Evolutionary conservation across 1,284 basidiomycete species (phyloP).

Genomic region (Acaromyces ingoldii): DNA sequence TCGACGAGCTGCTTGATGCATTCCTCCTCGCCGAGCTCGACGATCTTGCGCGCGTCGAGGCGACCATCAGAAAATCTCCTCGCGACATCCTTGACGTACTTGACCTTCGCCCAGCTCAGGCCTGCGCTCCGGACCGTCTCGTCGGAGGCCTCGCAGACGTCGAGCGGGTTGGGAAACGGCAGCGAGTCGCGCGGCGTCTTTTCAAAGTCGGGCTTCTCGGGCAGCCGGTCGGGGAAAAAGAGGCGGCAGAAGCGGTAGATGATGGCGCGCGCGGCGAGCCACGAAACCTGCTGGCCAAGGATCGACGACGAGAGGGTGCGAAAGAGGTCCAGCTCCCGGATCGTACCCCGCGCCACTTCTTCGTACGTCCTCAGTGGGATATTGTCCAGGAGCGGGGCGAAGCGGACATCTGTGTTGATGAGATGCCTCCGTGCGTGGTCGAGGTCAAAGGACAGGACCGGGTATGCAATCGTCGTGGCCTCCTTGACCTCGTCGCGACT

Average conservation of each 20-base stretch:
- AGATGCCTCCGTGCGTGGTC: slow-evolving; percentile 70
- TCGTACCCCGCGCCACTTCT: slow-evolving; percentile 55
- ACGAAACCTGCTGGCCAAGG: slow-evolving; percentile 82
- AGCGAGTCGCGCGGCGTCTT: slow-evolving; percentile 33
- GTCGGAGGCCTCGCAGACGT: slow-evolving; percentile 33
- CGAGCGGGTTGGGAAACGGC: slow-evolving; percentile 41
- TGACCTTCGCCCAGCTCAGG: slow-evolving; percentile 42
- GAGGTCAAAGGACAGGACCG: slow-evolving; percentile 65
- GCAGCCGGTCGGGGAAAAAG: slow-evolving; percentile 30
- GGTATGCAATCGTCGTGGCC: slow-evolving; percentile 26
- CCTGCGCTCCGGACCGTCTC: slow-evolving; percentile 36
- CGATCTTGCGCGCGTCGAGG: slow-evolving; percentile 36
- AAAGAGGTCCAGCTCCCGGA: slow-evolving; percentile 48
- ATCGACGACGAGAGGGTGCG: slow-evolving; percentile 62
- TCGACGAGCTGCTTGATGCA: slow-evolving; percentile 36
- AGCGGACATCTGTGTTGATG: slow-evolving; percentile 64
- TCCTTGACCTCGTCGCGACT: slow-evolving; percentile 3
- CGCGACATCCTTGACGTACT: slow-evolving; percentile 44
- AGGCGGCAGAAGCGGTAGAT: slow-evolving; percentile 68
- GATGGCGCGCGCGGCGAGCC: slow-evolving; percentile 80
- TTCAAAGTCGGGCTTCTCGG: slow-evolving; percentile 38
- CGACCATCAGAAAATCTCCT: slow-evolving; percentile 39
- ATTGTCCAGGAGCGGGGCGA: slow-evolving; percentile 63
- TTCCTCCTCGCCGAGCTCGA: slow-evolving; percentile 34
- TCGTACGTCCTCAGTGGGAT: slow-evolving; percentile 67